Evolutionary conservation across 192 early-diverging fungal genomes (phyloP), one percentile per base, ranked within the genome.

Genomic region (Backusella parvicylindrica): DNA sequence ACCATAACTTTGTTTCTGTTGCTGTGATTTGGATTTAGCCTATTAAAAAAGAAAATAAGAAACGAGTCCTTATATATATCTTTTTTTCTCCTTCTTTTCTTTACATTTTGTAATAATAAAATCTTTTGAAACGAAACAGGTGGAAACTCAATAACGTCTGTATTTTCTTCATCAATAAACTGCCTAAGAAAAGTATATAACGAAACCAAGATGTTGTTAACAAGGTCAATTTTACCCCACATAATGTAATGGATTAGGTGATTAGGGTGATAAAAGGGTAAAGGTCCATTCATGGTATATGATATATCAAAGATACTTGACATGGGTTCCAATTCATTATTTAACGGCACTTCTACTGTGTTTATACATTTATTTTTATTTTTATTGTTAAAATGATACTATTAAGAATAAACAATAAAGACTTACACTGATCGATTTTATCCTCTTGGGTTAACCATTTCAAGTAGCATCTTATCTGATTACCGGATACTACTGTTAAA

Each of bases 201-300:
- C 5, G 88, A 78, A 18, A 84, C 83, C 32, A 94, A 73, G 28
- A 89, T 84, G 70, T 85, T 87, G 21, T 90, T 86, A 31, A 94
- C 88, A 6, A 92, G 76, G 64, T 91, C 87, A 73, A 88, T 88
- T 71, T 92, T 84, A 86, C 89, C 90, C 91, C 91, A 93, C 71
- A 93, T 71, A 35, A 95, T 77, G 76, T 92, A 90, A 35, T 94
- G 87, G 8, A 89, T 77, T 53, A 95, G 72, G 15, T 92, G 75
- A 23, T 83, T 77, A 13, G 94, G 94, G 73, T 95, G 92, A 71
- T 94, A 91, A 70, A 92, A 89, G 1, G 89, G 90, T 6, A 95
- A 81, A 2, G 92, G 85, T 0, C 89, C 89, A 76, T 90, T 87
- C 72, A 85, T 81, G 16, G 77, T 49, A 12, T 83, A 83, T 9